Evolutionary conservation across 2,329 filamentous ascomycete species (phyloP).

Genomic region (Thelonectria olida): DNA sequence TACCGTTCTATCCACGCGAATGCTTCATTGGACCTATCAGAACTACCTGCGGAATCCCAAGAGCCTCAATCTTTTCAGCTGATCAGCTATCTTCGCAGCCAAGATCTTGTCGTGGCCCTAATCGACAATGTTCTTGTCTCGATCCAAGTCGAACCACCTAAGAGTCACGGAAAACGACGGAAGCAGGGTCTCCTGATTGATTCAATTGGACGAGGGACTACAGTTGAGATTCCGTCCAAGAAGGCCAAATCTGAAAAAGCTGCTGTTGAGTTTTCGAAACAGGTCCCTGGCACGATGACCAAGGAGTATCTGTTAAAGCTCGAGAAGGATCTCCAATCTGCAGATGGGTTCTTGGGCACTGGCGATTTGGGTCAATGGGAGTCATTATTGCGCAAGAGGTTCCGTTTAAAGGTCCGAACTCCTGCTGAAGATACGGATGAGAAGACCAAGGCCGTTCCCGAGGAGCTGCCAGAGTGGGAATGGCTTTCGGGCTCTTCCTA

Average conservation of each 20-base stretch:
- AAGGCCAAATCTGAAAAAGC: slow-evolving; percentile 43
- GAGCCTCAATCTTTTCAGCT: slow-evolving; percentile 53
- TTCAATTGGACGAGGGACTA: slow-evolving; percentile 73
- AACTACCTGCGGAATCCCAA: slow-evolving; percentile 49
- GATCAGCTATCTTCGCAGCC: slow-evolving; percentile 70
- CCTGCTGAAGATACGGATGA: slow-evolving; percentile 27
- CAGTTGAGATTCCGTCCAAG: slow-evolving; percentile 48
- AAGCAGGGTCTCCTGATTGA: slow-evolving; percentile 75
- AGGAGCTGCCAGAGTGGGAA: slow-evolving; percentile 58
- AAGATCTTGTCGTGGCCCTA: slow-evolving; percentile 73
- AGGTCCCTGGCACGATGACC: slow-evolving; percentile 60
- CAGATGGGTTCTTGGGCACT: slow-evolving; percentile 57
- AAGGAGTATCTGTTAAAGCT: slow-evolving; percentile 59
- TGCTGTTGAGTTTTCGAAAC: slow-evolving; percentile 46
- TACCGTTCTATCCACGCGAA: slow-evolving; percentile 70
- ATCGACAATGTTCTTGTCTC: slow-evolving; percentile 71
- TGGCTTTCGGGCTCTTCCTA: slow-evolving; percentile 59
- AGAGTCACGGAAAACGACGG: slow-evolving; percentile 62
- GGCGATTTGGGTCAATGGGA: slow-evolving; percentile 62
- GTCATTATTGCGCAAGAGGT: slow-evolving; percentile 57
- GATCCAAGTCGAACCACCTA: slow-evolving; percentile 73
- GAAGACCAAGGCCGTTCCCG: slow-evolving; percentile 32
- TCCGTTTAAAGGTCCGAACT: slow-evolving; percentile 52
- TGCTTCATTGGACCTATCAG: slow-evolving; percentile 54
- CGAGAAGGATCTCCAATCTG: slow-evolving; percentile 54